Evolutionary conservation across 2,329 filamentous ascomycete genomes (phyloP), one percentile per base, ranked within the genome.

Genomic region (Blumeria graminis): DNA sequence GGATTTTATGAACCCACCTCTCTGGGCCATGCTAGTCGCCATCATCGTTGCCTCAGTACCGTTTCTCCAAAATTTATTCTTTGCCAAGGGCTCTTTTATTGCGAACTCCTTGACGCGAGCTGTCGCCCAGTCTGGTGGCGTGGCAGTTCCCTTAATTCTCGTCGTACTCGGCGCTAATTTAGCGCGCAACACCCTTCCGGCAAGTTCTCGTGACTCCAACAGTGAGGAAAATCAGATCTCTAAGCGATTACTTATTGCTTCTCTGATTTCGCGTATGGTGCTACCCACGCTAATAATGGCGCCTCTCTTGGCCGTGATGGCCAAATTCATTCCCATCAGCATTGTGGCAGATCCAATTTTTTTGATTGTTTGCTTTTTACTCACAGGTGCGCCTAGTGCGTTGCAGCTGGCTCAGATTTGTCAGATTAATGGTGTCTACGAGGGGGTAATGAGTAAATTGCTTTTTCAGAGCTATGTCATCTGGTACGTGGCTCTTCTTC

Each of bases 291-390:
- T 93, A 43, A 77, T 95, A 68, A 96, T 96, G 86, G 86, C 88
- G 0, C 92, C 92, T 1, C 72, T 96, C 50, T 71, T 98, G 38
- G 90, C 90, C 0, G 60, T 96, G 14, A 76, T 84, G 50, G 92
- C 92, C 58, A 96, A 95, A 67, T 95, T 82, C 65, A 78, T 94
- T 32, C 87, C 87, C 2, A 77, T 98, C 65, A 93, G 86, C 72
- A 96, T 98, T 63, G 74, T 98, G 36, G 92, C 93, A 67, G 92
- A 98, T 66, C 92, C 92, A 9, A 98, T 98, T 64, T 98, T 98
- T 69, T 82, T 98, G 62, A 86, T 98, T 62, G 92, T 98, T 38
- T 95, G 89, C 71, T 98, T 96, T 76, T 74, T 98, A 61, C 83
- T 98, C 62, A 90, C 87, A 0, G 92, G 92, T 38, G 92, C 92